Conservation (phyloP, 495 filamentous ascomycete genomes). For the Penicillium taxi region DNA sequence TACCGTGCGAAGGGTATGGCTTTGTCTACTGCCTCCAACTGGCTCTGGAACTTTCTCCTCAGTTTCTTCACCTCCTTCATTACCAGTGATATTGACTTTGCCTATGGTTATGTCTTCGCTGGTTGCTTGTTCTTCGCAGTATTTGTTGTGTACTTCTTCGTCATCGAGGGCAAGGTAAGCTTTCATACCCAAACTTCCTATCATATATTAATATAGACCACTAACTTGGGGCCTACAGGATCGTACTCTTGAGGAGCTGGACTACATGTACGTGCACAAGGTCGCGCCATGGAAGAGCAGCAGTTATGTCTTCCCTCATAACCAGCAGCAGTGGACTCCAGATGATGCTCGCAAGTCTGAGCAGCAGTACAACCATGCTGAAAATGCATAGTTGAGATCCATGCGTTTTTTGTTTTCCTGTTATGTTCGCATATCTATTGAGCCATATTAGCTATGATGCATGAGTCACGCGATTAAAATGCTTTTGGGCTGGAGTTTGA, state of each 20-base stretch:
- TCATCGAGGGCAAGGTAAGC: conserved; percentile 59
- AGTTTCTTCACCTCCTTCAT: conserved; percentile 73
- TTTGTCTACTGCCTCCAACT: conserved; percentile 69
- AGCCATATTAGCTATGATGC: conserved; percentile 1
- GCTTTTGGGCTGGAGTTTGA: not conserved
- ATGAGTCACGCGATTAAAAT: conserved; percentile 1
- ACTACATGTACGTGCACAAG: conserved; percentile 68
- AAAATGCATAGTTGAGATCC: conserved; percentile 22
- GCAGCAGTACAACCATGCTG: conserved; percentile 19
- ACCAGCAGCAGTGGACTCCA: conserved; percentile 11
- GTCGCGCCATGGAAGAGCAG: conserved; percentile 55
- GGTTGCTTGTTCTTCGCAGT: conserved; percentile 54
- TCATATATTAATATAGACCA: no score
- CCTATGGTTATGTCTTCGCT: conserved; percentile 72
- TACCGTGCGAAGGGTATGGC: conserved; percentile 69
- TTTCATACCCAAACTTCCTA: no score
- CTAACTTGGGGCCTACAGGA: no score
- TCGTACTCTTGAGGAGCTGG: conserved; percentile 63
- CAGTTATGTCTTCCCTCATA: conserved; percentile 32
- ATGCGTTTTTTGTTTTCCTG: conserved; percentile 2
- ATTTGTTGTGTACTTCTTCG: conserved; percentile 61
- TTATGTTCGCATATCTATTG: conserved; percentile 1
- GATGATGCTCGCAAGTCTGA: conserved; percentile 21
- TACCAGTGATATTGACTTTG: conserved; percentile 55
- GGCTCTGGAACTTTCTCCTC: conserved; percentile 81